phyloP scores from a whole-genome alignment of 306 rosid genomes.

The Lagenaria siceraria region DNA sequence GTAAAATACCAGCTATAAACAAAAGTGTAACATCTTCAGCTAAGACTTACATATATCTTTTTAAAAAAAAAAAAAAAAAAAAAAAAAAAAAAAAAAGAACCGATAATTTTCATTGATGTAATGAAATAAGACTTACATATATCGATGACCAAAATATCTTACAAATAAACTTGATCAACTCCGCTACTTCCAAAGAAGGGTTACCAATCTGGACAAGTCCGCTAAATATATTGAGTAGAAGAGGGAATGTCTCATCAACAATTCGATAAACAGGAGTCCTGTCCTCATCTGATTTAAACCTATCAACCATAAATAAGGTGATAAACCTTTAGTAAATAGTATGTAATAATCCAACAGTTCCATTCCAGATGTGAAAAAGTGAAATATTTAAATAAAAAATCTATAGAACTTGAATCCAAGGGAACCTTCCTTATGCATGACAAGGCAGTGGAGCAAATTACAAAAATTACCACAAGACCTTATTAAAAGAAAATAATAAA shows the following conservation, averaged over 20 bases:
- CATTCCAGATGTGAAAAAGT: background rate
- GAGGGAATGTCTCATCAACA: constrained; percentile 90
- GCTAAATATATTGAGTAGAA: constrained; percentile 69
- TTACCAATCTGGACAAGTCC: constrained; percentile 73
- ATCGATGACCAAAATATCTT: constrained; percentile 99
- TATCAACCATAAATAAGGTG: constrained; percentile 9
- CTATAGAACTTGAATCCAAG: background rate
- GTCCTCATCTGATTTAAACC: constrained; percentile 97
- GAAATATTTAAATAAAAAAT: background rate
- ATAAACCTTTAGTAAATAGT: background rate
- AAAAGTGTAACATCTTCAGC: background rate
- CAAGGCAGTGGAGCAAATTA: background rate
- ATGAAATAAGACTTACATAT: constrained; percentile 37
- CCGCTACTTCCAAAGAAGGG: constrained; percentile 84
- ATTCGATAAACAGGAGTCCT: constrained; percentile 74
- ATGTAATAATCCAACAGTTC: background rate
- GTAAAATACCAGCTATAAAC: background rate
- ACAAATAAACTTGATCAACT: constrained; percentile 88
- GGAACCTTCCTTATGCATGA: background rate
- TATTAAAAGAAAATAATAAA: background rate
- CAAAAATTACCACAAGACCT: background rate
- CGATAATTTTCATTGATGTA: no score
- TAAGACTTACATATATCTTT: constrained; percentile 47
- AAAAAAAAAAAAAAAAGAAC: no score
- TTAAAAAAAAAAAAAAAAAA: no score